Evolutionary conservation across 2,329 filamentous ascomycete genomes (phyloP), one percentile per base, ranked within the genome.

Genomic region (Trichophyton mentagrophytes): DNA sequence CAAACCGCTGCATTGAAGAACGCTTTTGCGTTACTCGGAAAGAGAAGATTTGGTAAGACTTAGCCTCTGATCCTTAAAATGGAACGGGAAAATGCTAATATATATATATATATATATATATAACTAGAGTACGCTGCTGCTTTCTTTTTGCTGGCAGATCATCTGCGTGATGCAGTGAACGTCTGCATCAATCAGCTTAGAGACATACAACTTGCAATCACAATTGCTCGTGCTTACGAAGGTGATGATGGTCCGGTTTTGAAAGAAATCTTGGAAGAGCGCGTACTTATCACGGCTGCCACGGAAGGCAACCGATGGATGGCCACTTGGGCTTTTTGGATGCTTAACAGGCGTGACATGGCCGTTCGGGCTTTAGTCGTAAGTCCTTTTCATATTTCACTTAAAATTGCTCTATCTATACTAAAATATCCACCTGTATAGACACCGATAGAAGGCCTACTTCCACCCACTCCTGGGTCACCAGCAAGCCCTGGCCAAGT

Each of bases 241-340:
- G 90, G 90, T 95, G 91, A 96, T 62, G 80, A 85, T 22, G 88
- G 89, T 0, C 85, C 85, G 0, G 83, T 93, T 0, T 72, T 97
- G 2, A 80, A 80, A 27, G 83, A 82, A 61, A 79, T 99, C 7
- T 77, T 99, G 1, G 83, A 89, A 67, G 88, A 95, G 9, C 88
- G 87, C 63, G 83, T 97, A 1, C 78, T 97, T 0, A 82, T 85
- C 0, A 76, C 88, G 64, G 93, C 93, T 17, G 85, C 88, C 0
- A 81, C 85, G 46, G 85, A 92, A 64, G 90, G 90, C 1, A 92
- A 99, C 69, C 82, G 92, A 61, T 99, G 93, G 92, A 82, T 96
- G 62, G 89, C 91, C 9, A 93, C 88, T 0, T 99, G 93, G 93
- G 89, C 89, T 1, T 96, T 96, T 70, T 95, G 90, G 87, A 89